These are phyloP conservation scores for Pichia deserticola DNA, from an alignment of 805 yeast genomes.

Conservation along the genomic window DNA sequence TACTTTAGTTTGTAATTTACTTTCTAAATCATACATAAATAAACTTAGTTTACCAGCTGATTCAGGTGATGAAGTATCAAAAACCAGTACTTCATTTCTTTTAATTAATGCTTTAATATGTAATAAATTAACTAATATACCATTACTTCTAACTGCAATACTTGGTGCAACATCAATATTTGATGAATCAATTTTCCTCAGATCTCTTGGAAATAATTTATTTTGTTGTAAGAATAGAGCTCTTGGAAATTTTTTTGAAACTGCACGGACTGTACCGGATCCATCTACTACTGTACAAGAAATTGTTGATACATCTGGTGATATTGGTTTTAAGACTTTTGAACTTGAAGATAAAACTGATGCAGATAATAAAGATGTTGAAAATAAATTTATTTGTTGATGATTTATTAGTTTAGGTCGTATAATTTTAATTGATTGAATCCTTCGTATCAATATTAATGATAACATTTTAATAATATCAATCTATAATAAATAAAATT, in stretches of 20 bases:
- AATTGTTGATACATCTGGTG: slow-evolving; percentile 46
- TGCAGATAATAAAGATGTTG: background rate
- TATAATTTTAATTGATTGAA: no score
- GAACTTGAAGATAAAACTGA: slow-evolving; percentile 2
- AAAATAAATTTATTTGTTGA: background rate
- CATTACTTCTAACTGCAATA: slow-evolving; percentile 68
- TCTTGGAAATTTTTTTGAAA: slow-evolving; percentile 67
- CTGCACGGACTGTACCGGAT: slow-evolving; percentile 60
- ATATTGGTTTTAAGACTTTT: slow-evolving; percentile 32
- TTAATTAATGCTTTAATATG: slow-evolving; percentile 89
- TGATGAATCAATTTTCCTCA: slow-evolving; percentile 73
- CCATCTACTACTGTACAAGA: slow-evolving; percentile 77
- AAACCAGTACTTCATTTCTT: slow-evolving; percentile 69
- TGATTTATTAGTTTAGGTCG: background rate
- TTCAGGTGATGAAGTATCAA: slow-evolving; percentile 62
- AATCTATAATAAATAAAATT: no score
- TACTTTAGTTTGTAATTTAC: slow-evolving; percentile 45
- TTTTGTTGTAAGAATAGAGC: slow-evolving; percentile 63
- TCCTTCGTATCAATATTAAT: no score
- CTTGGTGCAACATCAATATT: slow-evolving; percentile 81
- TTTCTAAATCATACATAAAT: slow-evolving; percentile 77
- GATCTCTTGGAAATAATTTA: slow-evolving; percentile 75
- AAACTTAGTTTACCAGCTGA: slow-evolving; percentile 66
- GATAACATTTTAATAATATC: no score
- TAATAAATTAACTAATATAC: slow-evolving; percentile 73